Conservation (phyloP, 208 protist genomes). For the Crithidia sp. region DNA sequence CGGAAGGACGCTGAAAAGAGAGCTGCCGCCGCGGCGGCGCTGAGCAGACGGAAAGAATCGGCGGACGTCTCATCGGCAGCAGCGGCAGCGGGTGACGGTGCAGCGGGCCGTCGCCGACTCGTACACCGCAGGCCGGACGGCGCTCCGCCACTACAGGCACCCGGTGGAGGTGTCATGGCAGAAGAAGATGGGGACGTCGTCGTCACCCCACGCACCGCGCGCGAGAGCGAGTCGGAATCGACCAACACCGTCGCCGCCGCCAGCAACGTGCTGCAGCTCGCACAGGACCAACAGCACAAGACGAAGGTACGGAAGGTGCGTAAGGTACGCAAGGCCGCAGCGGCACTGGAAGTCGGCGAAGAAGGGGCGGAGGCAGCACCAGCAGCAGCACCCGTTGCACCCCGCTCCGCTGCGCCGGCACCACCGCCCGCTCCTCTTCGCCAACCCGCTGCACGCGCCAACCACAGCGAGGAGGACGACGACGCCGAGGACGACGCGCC, state of each 20-base stretch:
- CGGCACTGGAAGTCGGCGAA: not conserved
- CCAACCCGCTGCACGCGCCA: no score
- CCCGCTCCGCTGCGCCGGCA: not conserved
- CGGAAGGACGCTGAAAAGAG: conserved; percentile 20
- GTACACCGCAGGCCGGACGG: not conserved
- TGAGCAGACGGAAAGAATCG: not conserved
- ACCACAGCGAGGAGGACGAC: conserved; percentile 1
- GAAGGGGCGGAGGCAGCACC: not conserved
- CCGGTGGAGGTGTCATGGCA: not conserved
- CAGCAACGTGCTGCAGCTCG: conserved; percentile 29
- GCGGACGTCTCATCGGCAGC: not conserved
- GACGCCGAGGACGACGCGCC: not conserved
- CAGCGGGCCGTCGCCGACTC: conserved; percentile 10
- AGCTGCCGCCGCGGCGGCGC: not conserved
- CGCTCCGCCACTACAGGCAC: not conserved
- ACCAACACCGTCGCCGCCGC: conserved; percentile 17
- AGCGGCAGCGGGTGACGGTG: not conserved
- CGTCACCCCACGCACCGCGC: conserved; percentile 19
- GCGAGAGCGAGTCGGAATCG: conserved; percentile 20
- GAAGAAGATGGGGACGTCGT: conserved; percentile 9
- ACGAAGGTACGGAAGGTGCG: conserved; percentile 20
- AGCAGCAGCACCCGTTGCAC: not conserved
- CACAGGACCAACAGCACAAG: conserved; percentile 34
- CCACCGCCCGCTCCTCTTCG: not conserved
- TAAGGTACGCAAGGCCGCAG: conserved; percentile 1